Evolutionary conservation across 129 eudicot genomes (phyloP), one percentile per base, ranked within the genome.

Genomic region (Flaveria trinervia): DNA sequence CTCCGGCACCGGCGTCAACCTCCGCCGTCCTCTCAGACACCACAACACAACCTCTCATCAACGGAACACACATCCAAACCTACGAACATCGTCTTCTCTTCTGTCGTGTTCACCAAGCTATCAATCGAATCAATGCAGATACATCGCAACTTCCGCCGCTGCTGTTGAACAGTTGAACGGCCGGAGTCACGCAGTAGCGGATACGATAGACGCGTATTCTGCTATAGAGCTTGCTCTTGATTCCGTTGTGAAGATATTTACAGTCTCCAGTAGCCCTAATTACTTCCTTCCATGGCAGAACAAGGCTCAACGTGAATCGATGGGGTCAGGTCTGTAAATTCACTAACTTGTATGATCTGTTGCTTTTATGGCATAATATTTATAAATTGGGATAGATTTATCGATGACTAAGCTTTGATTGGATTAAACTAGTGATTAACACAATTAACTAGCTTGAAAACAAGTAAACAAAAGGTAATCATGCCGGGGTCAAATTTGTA

Each of bases 211-310:
- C 75, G 83, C 97, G 0, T 88, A 79, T 75, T 83, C 89, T 9
- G 97, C 97, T 25, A 82, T 87, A 30, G 97, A 92, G 75, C 75
- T 92, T 16, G 96, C 97, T 4, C 90, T 92, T 83, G 97, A 92
- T 71, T 89, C 96, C n/a, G 97, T 92, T 33, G 96, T 92, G 54
- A 92, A 92, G 95, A 87, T 92, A 72, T 92, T 92, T 79, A 85
- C 97, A 5, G 96, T 92, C 13, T 61, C 97, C 28, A 92, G 97
- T 51, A 89, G 97, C 80, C 97, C 96, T 78, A 92, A 83, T 84
- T 92, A 92, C 72, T 83, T 86, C 54, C 88, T 92, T 33, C 97
- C 97, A 25, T 92, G 97, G 97, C 97, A 92, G 65, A 92, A 92
- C 56, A 92, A 92, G 84, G 74, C 96, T 5, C 97, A 89, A 79